These are phyloP conservation scores for Acacia concinna DNA, from an alignment of 331 rosid species.

Conservation along the genomic window DNA sequence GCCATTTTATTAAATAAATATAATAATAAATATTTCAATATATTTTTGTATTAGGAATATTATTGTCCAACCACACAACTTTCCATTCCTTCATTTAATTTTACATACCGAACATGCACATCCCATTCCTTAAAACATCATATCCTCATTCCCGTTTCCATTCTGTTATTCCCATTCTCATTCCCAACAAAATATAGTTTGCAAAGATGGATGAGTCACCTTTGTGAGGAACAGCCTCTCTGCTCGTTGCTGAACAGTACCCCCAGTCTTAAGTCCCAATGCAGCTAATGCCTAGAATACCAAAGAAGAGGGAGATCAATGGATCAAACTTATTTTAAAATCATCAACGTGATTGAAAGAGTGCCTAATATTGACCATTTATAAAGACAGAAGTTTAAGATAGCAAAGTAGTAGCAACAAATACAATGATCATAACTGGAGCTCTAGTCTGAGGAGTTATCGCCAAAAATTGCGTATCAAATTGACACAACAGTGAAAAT, in stretches of 20 bases:
- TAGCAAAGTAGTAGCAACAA: background rate
- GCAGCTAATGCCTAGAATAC: slow-evolving; percentile 70
- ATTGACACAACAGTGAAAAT: background rate
- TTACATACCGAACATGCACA: background rate
- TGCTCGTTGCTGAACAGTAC: slow-evolving; percentile 93
- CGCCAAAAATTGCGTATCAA: background rate
- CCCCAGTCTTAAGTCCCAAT: slow-evolving; percentile 85
- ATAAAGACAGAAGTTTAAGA: slow-evolving; percentile 12
- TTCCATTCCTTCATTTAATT: background rate
- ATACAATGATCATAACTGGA: background rate
- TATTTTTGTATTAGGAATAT: background rate
- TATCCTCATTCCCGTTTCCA: background rate
- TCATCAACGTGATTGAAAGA: slow-evolving; percentile 3
- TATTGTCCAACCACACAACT: background rate
- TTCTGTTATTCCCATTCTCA: background rate
- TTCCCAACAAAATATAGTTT: background rate
- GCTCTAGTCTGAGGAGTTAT: background rate
- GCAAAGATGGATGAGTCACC: slow-evolving; percentile 44
- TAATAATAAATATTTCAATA: background rate
- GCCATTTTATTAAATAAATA: background rate
- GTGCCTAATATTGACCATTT: slow-evolving; percentile 1
- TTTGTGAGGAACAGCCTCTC: slow-evolving; percentile 94
- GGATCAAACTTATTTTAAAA: slow-evolving; percentile 18
- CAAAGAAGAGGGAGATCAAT: slow-evolving; percentile 12
- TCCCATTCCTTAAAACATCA: background rate